These are phyloP conservation scores for Thinopyrum elongatum DNA, from an alignment of 176 grass and related monocot species.

Conservation along the genomic window DNA sequence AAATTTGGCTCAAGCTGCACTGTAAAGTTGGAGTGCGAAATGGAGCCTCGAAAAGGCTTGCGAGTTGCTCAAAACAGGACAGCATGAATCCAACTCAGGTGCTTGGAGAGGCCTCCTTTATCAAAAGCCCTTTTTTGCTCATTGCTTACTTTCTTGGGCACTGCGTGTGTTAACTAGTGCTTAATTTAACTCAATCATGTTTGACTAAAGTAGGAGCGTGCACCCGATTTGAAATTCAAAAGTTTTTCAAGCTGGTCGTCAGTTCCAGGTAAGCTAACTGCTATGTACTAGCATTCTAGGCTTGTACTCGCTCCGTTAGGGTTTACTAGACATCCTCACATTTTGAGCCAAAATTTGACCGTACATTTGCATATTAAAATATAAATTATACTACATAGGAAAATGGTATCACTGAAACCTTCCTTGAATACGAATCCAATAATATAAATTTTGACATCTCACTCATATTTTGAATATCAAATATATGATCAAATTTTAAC, in stretches of 20 bases:
- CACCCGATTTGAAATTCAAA: neutral
- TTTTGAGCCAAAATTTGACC: too few relatives aligned
- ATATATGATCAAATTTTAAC: too few relatives aligned
- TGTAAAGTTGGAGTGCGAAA: conserved; percentile 18
- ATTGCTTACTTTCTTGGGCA: conserved; percentile 21
- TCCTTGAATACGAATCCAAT: too few relatives aligned
- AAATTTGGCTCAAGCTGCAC: neutral
- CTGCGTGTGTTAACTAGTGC: neutral
- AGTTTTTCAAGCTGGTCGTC: neutral
- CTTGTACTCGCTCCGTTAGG: too few relatives aligned
- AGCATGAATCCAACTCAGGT: conserved; percentile 48
- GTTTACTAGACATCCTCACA: too few relatives aligned
- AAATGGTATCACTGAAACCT: too few relatives aligned
- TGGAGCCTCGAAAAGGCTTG: neutral
- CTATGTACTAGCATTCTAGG: neutral
- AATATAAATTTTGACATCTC: too few relatives aligned
- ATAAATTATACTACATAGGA: too few relatives aligned
- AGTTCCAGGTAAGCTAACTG: neutral
- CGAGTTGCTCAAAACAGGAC: conserved; percentile 8
- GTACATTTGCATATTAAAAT: too few relatives aligned
- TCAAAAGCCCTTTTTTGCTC: neutral
- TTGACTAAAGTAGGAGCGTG: neutral
- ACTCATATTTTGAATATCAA: too few relatives aligned
- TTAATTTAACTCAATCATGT: neutral
- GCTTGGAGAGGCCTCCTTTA: neutral